phyloP scores from a whole-genome alignment of 2,329 filamentous ascomycete genomes.

The Immersiporthe knoxdaviesiana region DNA sequence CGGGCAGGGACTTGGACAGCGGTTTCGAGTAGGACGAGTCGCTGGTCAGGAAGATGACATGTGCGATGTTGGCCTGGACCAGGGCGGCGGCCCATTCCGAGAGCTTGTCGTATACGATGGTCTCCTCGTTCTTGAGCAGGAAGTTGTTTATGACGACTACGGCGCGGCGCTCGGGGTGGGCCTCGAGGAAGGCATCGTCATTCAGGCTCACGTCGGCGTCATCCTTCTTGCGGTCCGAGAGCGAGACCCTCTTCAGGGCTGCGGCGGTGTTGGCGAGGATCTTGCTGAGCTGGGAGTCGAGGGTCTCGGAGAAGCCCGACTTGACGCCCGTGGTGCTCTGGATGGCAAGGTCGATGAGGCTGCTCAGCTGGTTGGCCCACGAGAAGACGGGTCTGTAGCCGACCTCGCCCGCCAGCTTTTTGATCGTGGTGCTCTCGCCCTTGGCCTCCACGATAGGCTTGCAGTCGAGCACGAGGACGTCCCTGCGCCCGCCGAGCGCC shows the following conservation, averaged over 20 bases:
- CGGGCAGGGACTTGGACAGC: conserved; percentile 82
- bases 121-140: conserved; percentile 74
- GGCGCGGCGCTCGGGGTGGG: conserved; percentile 80
- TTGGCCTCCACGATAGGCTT: conserved; percentile 90
- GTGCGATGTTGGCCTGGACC: conserved; percentile 85
- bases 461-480: conserved; percentile 88
- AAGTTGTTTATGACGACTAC: conserved; percentile 94
- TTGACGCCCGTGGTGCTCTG: conserved; percentile 95
- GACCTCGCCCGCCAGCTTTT: conserved; percentile 77
- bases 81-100: conserved; percentile 88
- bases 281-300: conserved; percentile 86
- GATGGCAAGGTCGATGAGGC: conserved; percentile 87
- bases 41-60: conserved; percentile 91
- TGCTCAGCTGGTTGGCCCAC: conserved; percentile 94
- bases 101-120: conserved; percentile 75
- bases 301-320: conserved; percentile 88
- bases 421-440: conserved; percentile 85
- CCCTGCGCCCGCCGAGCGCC: conserved; percentile 72
- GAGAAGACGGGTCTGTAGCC: conserved; percentile 94
- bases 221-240: conserved; percentile 69
- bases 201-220: conserved; percentile 74
- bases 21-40: conserved; percentile 89
- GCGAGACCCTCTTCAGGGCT: conserved; percentile 77
- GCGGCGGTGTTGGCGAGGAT: conserved; percentile 83
- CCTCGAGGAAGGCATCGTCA: conserved; percentile 87